A percentile compares a stretch with the other conserved stretches of the same genome.
These are phyloP conservation scores for Fusarium phyllophilum DNA, from an alignment of 2,329 filamentous ascomycete genomes.

Conservation along the genomic window DNA sequence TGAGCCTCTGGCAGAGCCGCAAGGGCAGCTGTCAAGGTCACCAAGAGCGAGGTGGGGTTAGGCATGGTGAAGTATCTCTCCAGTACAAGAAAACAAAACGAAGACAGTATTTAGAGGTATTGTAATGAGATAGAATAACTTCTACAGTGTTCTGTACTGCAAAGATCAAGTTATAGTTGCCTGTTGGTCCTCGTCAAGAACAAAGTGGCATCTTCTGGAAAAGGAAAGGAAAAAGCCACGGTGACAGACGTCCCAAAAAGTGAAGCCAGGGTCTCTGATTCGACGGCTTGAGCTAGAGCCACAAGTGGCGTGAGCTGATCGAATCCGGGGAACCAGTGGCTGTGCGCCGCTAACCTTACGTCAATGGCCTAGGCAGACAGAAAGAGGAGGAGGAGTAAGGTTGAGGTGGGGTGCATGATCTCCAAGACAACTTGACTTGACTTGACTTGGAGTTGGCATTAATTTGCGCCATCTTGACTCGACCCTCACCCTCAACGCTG, in stretches of 20 bases:
- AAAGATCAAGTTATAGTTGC: slow-evolving; percentile 13
- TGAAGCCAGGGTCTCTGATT: slow-evolving; percentile 37
- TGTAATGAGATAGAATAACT: background rate
- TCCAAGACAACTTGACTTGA: slow-evolving; percentile 7
- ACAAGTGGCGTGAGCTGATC: slow-evolving; percentile 36
- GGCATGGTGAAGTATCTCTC: slow-evolving; percentile 57
- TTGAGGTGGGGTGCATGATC: slow-evolving; percentile 29
- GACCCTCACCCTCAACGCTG: background rate
- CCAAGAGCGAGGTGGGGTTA: slow-evolving; percentile 60
- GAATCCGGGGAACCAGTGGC: slow-evolving; percentile 33
- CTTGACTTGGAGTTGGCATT: slow-evolving; percentile 5
- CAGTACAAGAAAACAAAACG: background rate
- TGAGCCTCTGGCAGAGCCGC: slow-evolving; percentile 72
- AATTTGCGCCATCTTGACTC: slow-evolving; percentile 29
- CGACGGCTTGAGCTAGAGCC: slow-evolving; percentile 36
- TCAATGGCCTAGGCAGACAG: slow-evolving; percentile 23
- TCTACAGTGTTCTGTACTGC: background rate
- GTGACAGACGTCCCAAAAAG: slow-evolving; percentile 17
- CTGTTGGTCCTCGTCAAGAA: slow-evolving; percentile 19
- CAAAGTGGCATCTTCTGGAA: slow-evolving; percentile 45
- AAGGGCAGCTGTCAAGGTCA: slow-evolving; percentile 64
- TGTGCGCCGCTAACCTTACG: slow-evolving; percentile 24
- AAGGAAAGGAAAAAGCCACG: slow-evolving; percentile 47
- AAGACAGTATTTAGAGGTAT: background rate
- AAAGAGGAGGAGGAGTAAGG: slow-evolving; percentile 13